Evolutionary conservation across 2,329 filamentous ascomycete species (phyloP).

Genomic region (Pseudopyricularia javanii): DNA sequence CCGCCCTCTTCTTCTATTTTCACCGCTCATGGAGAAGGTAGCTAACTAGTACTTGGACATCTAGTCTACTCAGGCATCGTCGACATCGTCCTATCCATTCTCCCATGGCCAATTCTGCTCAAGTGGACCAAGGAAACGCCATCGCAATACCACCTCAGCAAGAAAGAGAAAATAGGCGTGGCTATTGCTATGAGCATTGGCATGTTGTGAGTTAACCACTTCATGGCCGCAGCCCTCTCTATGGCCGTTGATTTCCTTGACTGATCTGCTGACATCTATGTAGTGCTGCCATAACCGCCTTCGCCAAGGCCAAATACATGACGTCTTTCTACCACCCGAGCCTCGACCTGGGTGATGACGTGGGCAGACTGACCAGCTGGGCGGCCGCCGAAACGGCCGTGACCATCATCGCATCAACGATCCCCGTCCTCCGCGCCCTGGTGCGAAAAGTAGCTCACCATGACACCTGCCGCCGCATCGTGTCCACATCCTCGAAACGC

Average conservation of each 20-base stretch:
- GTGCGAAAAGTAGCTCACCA: slow-evolving; percentile 4
- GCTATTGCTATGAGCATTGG: slow-evolving; percentile 21
- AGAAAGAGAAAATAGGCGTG: slow-evolving; percentile 22
- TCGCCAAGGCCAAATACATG: slow-evolving; percentile 8
- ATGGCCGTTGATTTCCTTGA: too few species aligned
- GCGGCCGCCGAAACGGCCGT: slow-evolving; percentile 18
- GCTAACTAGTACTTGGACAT: too few species aligned
- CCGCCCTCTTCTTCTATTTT: neutral
- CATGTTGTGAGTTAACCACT: slow-evolving; percentile 3
- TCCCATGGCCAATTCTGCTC: slow-evolving; percentile 23
- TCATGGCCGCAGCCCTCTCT: neutral
- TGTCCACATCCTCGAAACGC: too few species aligned
- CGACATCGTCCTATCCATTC: slow-evolving; percentile 22
- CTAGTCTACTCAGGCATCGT: slow-evolving; percentile 15
- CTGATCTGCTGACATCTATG: neutral
- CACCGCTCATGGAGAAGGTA: too few species aligned
- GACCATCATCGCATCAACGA: slow-evolving; percentile 20
- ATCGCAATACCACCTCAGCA: slow-evolving; percentile 19
- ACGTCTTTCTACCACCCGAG: neutral
- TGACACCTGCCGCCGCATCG: neutral
- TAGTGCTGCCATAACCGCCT: slow-evolving; percentile 12
- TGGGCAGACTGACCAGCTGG: slow-evolving; percentile 11
- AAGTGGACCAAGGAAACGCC: neutral
- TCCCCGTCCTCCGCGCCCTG: slow-evolving; percentile 16
- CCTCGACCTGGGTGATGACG: slow-evolving; percentile 4